These are phyloP conservation scores for Xylaria flabelliformis DNA, from an alignment of 495 filamentous ascomycete genomes.

Conservation along the genomic window DNA sequence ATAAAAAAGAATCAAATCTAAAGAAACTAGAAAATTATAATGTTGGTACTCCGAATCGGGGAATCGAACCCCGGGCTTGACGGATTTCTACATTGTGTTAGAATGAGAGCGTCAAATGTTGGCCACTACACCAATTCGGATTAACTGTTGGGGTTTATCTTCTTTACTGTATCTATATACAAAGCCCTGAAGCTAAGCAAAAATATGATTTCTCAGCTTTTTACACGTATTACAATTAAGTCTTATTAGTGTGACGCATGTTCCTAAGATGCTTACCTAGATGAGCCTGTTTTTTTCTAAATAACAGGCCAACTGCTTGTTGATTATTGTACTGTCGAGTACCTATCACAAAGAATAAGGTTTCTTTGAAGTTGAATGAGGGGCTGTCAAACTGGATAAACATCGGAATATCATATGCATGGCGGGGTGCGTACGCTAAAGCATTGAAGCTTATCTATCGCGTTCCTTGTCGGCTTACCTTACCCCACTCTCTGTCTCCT, in stretches of 20 bases:
- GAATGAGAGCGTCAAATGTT: conserved; percentile 48
- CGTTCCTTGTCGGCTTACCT: neutral
- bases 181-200: no score
- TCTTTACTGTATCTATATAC: no score
- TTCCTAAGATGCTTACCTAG: no score
- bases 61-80: conserved; percentile 50
- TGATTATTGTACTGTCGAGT: no score
- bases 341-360: no score
- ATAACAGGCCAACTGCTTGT: no score
- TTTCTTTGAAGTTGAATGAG: neutral
- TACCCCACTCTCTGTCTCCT: conserved; percentile 19
- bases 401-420: neutral
- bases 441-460: conserved; percentile 15
- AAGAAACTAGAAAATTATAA: neutral
- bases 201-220: no score
- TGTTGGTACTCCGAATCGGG: conserved; percentile 41
- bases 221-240: no score
- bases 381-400: neutral
- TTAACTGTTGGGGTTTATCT: neutral
- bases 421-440: neutral
- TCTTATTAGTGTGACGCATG: no score
- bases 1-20: neutral
- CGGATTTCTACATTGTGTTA: conserved; percentile 19
- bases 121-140: conserved; percentile 48
- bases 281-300: no score